Percentiles rank a stretch among this genome's conserved stretches.
These are phyloP conservation scores for Pinus tabuliformis DNA, from an alignment of 75 land plant species.

Conservation along the genomic window DNA sequence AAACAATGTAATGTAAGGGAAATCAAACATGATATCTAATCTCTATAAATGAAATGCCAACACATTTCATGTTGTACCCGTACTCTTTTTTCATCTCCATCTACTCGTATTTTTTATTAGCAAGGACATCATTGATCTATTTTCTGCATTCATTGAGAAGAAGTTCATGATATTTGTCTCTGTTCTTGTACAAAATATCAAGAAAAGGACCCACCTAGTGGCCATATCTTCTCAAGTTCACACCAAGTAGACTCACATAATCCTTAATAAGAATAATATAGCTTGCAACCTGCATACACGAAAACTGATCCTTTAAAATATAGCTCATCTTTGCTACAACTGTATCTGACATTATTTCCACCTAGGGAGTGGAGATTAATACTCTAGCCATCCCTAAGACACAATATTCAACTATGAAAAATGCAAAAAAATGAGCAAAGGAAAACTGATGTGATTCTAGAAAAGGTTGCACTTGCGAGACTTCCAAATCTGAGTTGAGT, in stretches of 20 bases:
- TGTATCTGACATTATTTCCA: constrained; percentile 90
- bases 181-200: constrained; percentile 77
- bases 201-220: constrained; percentile 81
- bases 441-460: constrained; percentile 91
- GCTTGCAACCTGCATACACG: constrained; percentile 93
- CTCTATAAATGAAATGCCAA: constrained; percentile 82
- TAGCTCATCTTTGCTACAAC: constrained; percentile 90
- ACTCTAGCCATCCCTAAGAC: constrained; percentile 85
- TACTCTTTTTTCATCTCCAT: constrained; percentile 99
- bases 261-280: constrained; percentile 94
- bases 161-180: constrained; percentile 97
- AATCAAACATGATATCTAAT: constrained; percentile 82
- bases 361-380: constrained; percentile 57
- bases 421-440: constrained; percentile 95
- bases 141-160: constrained; percentile 81
- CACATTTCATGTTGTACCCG: constrained; percentile 95
- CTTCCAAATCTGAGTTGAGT: constrained; percentile 95
- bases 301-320: constrained; percentile 93
- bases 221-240: constrained; percentile 83
- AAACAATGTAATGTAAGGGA: constrained; percentile 95
- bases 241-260: constrained; percentile 90
- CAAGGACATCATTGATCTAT: constrained; percentile 67
- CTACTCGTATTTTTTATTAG: constrained; percentile 90
- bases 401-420: constrained; percentile 94
- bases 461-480: constrained; percentile 83